Evolutionary conservation across 306 rosid genomes (phyloP).

Genomic region (Acacia crassicarpa): DNA sequence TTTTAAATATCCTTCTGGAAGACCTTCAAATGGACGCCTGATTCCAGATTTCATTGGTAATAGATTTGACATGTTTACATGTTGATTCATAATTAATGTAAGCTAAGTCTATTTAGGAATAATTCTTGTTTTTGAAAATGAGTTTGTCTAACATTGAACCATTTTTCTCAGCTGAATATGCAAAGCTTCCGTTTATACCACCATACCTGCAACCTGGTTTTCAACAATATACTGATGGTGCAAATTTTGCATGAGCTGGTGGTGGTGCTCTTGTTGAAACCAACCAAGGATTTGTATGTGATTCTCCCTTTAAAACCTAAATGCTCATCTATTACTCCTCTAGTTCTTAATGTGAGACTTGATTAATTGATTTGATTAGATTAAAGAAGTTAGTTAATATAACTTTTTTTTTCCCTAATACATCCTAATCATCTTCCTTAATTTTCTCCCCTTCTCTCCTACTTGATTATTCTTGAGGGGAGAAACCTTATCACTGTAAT

Average conservation of each 20-base stretch:
- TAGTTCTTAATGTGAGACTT: too few species aligned
- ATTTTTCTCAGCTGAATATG: slow-evolving; percentile 43
- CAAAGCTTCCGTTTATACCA: slow-evolving; percentile 22
- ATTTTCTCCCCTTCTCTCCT: too few species aligned
- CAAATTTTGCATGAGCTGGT: slow-evolving; percentile 41
- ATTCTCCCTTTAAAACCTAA: background rate
- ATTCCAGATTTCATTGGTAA: slow-evolving; percentile 39
- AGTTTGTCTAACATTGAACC: background rate
- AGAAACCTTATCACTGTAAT: too few species aligned
- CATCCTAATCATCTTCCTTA: too few species aligned
- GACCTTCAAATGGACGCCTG: slow-evolving; percentile 33
- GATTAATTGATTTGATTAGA: too few species aligned
- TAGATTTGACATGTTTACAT: background rate
- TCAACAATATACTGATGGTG: slow-evolving; percentile 15
- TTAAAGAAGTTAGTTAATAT: too few species aligned
- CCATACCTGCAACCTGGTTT: slow-evolving; percentile 36
- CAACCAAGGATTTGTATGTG: slow-evolving; percentile 4
- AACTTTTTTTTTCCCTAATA: too few species aligned
- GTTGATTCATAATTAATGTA: background rate
- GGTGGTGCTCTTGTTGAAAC: slow-evolving; percentile 27
- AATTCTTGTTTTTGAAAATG: background rate
- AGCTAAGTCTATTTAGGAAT: background rate
- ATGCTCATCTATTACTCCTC: too few species aligned
- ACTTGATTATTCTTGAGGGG: too few species aligned
- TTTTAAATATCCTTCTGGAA: slow-evolving; percentile 34